phyloP scores from a whole-genome alignment of 305 asterid genomes.

The Petunia hybrid region DNA sequence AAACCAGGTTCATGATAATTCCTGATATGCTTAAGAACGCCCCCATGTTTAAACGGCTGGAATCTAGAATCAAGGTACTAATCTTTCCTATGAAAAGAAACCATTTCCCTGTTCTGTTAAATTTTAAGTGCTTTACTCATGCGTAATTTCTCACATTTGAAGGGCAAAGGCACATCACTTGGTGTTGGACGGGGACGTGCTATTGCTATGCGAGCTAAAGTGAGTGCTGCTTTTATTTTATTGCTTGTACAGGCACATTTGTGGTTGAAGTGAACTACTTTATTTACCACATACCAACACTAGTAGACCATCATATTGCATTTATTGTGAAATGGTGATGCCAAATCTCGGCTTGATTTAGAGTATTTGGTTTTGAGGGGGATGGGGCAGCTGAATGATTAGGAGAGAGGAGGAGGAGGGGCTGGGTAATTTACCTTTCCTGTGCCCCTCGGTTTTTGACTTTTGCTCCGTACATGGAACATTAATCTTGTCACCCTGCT shows the following conservation, averaged over 20 bases:
- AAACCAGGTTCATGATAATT: constrained; percentile 87
- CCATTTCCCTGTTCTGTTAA: constrained; percentile 7
- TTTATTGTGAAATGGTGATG: background rate
- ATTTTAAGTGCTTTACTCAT: constrained; percentile 30
- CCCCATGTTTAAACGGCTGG: constrained; percentile 95
- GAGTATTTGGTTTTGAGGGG: background rate
- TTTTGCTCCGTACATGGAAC: background rate
- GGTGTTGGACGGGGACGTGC: constrained; percentile 99
- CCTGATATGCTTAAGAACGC: constrained; percentile 99
- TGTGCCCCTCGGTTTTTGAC: too few species aligned
- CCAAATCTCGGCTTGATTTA: background rate
- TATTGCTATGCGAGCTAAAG: constrained; percentile 94
- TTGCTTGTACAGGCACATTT: constrained; percentile 7
- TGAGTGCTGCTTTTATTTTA: constrained; percentile 43
- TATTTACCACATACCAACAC: background rate
- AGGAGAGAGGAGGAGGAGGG: background rate
- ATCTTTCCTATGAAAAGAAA: background rate
- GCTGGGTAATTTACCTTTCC: background rate
- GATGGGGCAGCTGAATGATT: background rate
- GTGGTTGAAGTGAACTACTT: background rate
- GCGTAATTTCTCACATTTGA: constrained; percentile 35
- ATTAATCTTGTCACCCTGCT: background rate
- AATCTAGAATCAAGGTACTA: constrained; percentile 85
- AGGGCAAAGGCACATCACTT: constrained; percentile 93
- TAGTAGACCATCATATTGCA: constrained; percentile 6